These are phyloP conservation scores for Penicillium griseofulvum DNA, from an alignment of 2,329 filamentous ascomycete species.

Conservation along the genomic window DNA sequence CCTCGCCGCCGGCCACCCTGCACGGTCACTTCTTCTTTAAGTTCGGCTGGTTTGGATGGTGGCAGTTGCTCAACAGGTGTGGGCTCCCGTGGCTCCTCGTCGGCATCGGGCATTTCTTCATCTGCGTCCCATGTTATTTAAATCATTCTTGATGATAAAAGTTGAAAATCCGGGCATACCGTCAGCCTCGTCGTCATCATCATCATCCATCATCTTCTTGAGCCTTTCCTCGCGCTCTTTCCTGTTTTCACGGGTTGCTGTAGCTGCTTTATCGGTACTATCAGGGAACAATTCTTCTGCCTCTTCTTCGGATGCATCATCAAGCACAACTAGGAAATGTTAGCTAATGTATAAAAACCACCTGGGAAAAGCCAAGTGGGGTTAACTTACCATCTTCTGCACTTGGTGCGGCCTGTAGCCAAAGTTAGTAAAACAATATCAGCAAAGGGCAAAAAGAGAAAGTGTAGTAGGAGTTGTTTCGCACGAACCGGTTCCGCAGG, in stretches of 20 bases:
- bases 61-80: constrained; percentile 37
- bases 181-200: constrained; percentile 32
- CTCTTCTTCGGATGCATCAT: constrained; percentile 58
- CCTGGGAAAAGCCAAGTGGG: neutral
- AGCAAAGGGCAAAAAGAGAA: neutral
- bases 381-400: constrained; percentile 50
- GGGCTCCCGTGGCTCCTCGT: constrained; percentile 40
- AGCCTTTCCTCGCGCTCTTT: constrained; percentile 66
- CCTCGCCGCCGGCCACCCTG: constrained; percentile 69
- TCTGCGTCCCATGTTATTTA: constrained; percentile 37
- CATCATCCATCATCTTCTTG: constrained; percentile 73
- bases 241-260: constrained; percentile 47
- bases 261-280: constrained; percentile 34
- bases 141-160: constrained; percentile 24
- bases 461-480: neutral
- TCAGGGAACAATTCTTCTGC: constrained; percentile 52
- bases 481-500: constrained; percentile 34
- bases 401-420: neutral
- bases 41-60: constrained; percentile 47
- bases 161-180: constrained; percentile 40
- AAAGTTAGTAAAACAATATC: neutral
- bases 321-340: constrained; percentile 45
- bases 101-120: constrained; percentile 59
- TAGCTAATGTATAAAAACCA: constrained; percentile 19
- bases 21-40: constrained; percentile 52